Conservation (phyloP, 2,329 filamentous ascomycete genomes). For the Claviceps maximensis region DNA sequence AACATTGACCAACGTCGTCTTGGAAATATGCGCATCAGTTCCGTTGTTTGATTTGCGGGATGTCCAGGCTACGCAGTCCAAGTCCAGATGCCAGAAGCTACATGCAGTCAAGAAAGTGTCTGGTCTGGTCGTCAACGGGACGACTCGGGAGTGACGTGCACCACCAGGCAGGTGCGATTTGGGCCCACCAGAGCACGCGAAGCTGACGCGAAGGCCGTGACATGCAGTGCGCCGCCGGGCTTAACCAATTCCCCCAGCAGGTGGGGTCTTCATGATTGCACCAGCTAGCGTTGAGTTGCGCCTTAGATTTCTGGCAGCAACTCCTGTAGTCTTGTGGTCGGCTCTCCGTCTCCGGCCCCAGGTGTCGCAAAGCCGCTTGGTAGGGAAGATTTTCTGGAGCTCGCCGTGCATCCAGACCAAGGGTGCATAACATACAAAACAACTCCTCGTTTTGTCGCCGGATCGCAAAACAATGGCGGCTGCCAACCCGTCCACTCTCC, state of each 20-base stretch:
- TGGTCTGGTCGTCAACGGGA: neutral
- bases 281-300: neutral
- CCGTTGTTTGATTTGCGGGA: too few species aligned
- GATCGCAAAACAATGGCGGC: constrained; percentile 32
- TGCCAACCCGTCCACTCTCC: constrained; percentile 29
- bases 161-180: constrained; percentile 4
- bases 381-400: neutral
- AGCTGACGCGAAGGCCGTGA: constrained; percentile 32
- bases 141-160: constrained; percentile 22
- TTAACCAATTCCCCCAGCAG: constrained; percentile 15
- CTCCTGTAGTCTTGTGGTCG: neutral
- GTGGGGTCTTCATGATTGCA: too few species aligned
- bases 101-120: constrained; percentile 18
- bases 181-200: constrained; percentile 23
- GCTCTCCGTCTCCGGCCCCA: neutral
- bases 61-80: too few species aligned
- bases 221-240: constrained; percentile 8
- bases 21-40: too few species aligned
- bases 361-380: neutral
- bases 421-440: neutral
- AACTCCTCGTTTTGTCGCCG: constrained; percentile 5
- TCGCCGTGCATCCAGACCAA: neutral
- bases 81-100: constrained; percentile 8
- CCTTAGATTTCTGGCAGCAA: constrained; percentile 15
- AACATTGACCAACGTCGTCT: constrained; percentile 10